These are phyloP conservation scores for Daedaleopsis nitida DNA, from an alignment of 768 basidiomycete species.

Conservation along the genomic window DNA sequence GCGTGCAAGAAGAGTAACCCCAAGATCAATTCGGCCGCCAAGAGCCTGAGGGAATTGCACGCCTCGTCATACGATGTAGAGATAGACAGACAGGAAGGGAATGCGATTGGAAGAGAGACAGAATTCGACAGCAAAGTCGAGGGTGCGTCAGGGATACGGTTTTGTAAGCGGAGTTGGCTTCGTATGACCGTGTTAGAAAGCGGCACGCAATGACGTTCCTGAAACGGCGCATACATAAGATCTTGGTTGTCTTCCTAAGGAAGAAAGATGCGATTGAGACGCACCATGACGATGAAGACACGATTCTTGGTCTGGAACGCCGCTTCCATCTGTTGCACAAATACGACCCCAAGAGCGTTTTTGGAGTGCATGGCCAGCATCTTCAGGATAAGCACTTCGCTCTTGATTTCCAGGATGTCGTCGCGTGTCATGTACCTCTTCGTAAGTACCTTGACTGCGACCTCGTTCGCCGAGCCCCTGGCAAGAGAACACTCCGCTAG, in stretches of 20 bases:
- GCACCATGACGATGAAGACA: constrained; percentile 17
- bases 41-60: constrained; percentile 7
- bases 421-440: constrained; percentile 11
- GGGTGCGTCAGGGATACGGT: neutral
- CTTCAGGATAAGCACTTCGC: constrained; percentile 7
- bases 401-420: constrained; percentile 14
- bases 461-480: neutral
- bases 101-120: constrained; percentile 10
- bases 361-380: neutral
- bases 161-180: constrained; percentile 8
- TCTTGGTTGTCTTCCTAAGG: neutral
- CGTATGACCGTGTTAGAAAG: constrained; percentile 12
- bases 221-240: neutral
- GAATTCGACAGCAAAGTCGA: neutral
- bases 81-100: constrained; percentile 9
- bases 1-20: constrained; percentile 14
- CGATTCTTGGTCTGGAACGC: constrained; percentile 12
- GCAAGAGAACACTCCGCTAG: constrained; percentile 1
- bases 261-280: neutral
- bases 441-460: constrained; percentile 17
- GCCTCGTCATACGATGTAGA: constrained; percentile 9
- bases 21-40: constrained; percentile 17
- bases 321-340: constrained; percentile 6
- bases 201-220: constrained; percentile 11
- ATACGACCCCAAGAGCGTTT: neutral